A percentile compares a stretch with the other conserved stretches of the same genome.
phyloP scores from a whole-genome alignment of 441 rosid species.

The Adansonia grandidieri region DNA sequence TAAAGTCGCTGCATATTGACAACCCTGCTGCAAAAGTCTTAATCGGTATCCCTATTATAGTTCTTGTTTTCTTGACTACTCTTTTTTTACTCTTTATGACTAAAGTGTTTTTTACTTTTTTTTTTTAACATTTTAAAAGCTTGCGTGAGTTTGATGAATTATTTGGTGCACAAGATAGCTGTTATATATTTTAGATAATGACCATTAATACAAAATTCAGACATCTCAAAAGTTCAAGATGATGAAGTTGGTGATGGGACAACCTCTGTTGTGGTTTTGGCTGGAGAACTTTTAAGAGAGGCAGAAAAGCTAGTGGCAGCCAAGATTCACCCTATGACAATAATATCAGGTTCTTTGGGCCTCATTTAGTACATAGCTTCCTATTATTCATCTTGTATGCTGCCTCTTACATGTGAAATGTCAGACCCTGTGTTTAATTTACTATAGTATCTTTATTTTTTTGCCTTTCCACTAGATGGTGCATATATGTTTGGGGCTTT shows the following conservation, averaged over 20 bases:
- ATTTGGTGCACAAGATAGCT: neutral
- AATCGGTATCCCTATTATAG: slow-evolving; percentile 65
- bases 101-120: neutral
- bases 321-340: slow-evolving; percentile 97
- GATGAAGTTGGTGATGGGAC: slow-evolving; percentile 99
- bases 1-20: slow-evolving; percentile 91
- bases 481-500: neutral
- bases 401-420: neutral
- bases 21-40: slow-evolving; percentile 98
- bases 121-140: neutral
- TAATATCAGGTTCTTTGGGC: slow-evolving; percentile 65
- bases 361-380: slow-evolving; percentile 20
- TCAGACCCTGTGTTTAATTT: too few species aligned
- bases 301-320: slow-evolving; percentile 92
- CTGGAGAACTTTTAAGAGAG: slow-evolving; percentile 96
- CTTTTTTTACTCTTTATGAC: neutral
- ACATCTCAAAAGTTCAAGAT: slow-evolving; percentile 98
- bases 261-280: slow-evolving; percentile 97
- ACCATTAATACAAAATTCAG: slow-evolving; percentile 44
- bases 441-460: neutral
- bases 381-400: neutral
- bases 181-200: slow-evolving; percentile 1
- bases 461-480: neutral
- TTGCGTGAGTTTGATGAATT: neutral
- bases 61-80: neutral